Conservation (phyloP, 441 rosid genomes). For the Populus trichocarpa region DNA sequence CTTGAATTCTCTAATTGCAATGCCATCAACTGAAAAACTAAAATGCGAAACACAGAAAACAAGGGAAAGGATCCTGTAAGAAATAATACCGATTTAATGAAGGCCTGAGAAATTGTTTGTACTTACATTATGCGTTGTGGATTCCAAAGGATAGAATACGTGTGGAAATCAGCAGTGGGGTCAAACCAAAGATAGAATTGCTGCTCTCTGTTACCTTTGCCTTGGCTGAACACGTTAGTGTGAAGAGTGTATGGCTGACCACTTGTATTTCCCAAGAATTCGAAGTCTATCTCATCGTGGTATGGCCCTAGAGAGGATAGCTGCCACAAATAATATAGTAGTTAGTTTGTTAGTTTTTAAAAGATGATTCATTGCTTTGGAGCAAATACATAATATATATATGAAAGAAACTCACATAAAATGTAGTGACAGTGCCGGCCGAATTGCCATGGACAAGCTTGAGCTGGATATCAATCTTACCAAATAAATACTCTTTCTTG, state of each 20-base stretch:
- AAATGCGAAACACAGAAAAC: not conserved
- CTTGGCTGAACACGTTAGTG: slow-evolving; percentile 52
- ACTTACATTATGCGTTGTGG: slow-evolving; percentile 43
- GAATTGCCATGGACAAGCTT: slow-evolving; percentile 55
- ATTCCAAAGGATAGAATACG: slow-evolving; percentile 64
- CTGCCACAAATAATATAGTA: not conserved
- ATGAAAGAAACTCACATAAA: slow-evolving; percentile 28
- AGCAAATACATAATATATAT: too few relatives aligned
- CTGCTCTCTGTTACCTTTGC: slow-evolving; percentile 62
- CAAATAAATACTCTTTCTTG: slow-evolving; percentile 41
- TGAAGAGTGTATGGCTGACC: slow-evolving; percentile 64
- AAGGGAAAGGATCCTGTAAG: too few relatives aligned
- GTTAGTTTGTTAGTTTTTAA: too few relatives aligned
- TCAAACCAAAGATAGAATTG: slow-evolving; percentile 71
- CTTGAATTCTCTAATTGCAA: slow-evolving; percentile 41
- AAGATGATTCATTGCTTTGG: too few relatives aligned
- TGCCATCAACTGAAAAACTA: slow-evolving; percentile 41
- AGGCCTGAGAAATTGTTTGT: not conserved
- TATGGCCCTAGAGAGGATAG: slow-evolving; percentile 29
- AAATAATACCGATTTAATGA: too few relatives aligned
- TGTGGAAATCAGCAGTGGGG: slow-evolving; percentile 61
- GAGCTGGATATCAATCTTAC: slow-evolving; percentile 48
- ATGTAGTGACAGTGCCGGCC: slow-evolving; percentile 58
- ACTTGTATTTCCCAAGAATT: slow-evolving; percentile 50
- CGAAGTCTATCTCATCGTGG: slow-evolving; percentile 59